Percentiles rank a stretch among this genome's conserved stretches.
These are phyloP conservation scores for Lachancea fermentati DNA, from an alignment of 805 yeast species.

Conservation along the genomic window DNA sequence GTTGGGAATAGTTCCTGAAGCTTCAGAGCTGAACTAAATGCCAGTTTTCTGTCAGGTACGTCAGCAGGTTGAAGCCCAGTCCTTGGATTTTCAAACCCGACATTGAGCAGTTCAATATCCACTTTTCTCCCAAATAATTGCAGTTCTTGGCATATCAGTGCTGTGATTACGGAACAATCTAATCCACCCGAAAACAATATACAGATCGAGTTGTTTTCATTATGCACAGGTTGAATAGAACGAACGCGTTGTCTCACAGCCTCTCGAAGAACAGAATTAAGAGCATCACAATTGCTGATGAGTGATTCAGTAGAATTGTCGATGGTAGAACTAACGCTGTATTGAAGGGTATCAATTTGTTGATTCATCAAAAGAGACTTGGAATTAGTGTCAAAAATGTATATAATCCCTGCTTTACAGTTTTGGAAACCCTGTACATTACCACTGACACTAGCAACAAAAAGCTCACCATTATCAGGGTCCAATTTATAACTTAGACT, in stretches of 20 bases:
- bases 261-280: constrained; percentile 29
- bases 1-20: constrained; percentile 41
- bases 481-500: constrained; percentile 49
- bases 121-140: constrained; percentile 18
- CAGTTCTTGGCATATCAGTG: constrained; percentile 34
- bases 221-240: constrained; percentile 54
- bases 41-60: constrained; percentile 85
- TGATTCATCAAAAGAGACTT: constrained; percentile 15
- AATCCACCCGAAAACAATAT: constrained; percentile 90
- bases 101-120: constrained; percentile 73
- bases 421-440: constrained; percentile 38
- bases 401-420: constrained; percentile 50
- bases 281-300: constrained; percentile 9
- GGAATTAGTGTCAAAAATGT: constrained; percentile 34
- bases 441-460: constrained; percentile 42
- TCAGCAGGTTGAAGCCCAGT: constrained; percentile 50
- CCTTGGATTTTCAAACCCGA: constrained; percentile 88
- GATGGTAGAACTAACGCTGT: constrained; percentile 15
- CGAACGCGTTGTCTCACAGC: constrained; percentile 48
- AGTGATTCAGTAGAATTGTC: constrained; percentile 18
- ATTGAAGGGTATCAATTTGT: constrained; percentile 13
- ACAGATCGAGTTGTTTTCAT: constrained; percentile 40
- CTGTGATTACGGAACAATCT: constrained; percentile 82
- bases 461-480: constrained; percentile 31
- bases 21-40: constrained; percentile 53